Conservation (phyloP, 2,329 filamentous ascomycete genomes). For the Calonectria pseudoreteaudii region DNA sequence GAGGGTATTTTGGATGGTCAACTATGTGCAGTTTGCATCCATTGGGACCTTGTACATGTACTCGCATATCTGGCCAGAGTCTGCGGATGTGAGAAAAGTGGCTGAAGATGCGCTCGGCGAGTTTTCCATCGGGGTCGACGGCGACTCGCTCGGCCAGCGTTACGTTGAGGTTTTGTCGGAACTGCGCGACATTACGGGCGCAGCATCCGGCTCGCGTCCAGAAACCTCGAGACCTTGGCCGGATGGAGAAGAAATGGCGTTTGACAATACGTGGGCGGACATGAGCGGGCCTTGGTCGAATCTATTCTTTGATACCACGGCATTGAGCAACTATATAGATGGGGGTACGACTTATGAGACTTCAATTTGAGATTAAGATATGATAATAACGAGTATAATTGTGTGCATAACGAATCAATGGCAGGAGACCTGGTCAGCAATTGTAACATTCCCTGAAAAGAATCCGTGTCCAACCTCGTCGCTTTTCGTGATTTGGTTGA, state of each 20-base stretch:
- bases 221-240: not conserved
- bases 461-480: not conserved
- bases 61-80: slow-evolving; percentile 4
- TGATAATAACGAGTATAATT: not conserved
- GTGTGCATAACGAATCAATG: not conserved
- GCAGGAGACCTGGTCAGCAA: not conserved
- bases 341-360: not conserved
- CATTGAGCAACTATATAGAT: not conserved
- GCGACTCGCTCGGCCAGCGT: slow-evolving; percentile 6
- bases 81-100: not conserved
- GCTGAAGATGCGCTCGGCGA: not conserved
- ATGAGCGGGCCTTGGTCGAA: slow-evolving; percentile 15
- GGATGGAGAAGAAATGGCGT: not conserved
- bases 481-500: not conserved
- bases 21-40: slow-evolving; percentile 9
- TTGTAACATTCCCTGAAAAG: too few species aligned
- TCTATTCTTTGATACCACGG: slow-evolving; percentile 1
- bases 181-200: not conserved
- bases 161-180: not conserved
- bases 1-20: slow-evolving; percentile 10
- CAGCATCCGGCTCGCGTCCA: not conserved
- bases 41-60: slow-evolving; percentile 9
- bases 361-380: not conserved
- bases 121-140: slow-evolving; percentile 9
- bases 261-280: slow-evolving; percentile 3